Evolutionary conservation across 306 rosid species (phyloP), one percentile per base, ranked within the genome.

Genomic region (Prinsepia uniflora): DNA sequence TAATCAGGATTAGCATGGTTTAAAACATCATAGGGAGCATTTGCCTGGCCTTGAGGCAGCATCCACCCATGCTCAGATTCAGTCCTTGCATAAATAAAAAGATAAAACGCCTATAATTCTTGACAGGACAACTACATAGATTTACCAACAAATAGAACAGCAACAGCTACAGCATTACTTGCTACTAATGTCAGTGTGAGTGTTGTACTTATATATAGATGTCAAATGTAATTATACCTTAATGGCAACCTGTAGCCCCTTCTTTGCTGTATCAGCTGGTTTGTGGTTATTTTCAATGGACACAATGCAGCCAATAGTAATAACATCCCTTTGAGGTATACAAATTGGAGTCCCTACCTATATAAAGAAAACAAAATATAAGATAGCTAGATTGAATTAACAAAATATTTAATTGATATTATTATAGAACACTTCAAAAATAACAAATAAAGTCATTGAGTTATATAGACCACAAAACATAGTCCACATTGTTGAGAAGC

Each of bases 271-370:
- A 78, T 94, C 96, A 76, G 91, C 97, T 44, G 99, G 87, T 78
- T 87, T 91, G 68, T 91, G 88, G 80, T 94, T 94, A 74, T 89
- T 91, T 79, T 91, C 96, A 45, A 94, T 87, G 22, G 97, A 94
- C 22, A 92, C 90, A 69, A 94, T 82, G 63, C 89, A 87, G 14
- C 99, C 99, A 57, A 94, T 89, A 62, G 85, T 94, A 74, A 86
- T 91, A 84, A 83, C 91, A 24, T 91, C 96, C 81, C 84, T 84
- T 39, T 86, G 88, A 72, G 96, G 99, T 75, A 94, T 68, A 84
- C 99, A 94, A 67, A 94, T 78, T 66, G 97, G 99, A 75, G 96
- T 91, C 71, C 99, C 99, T 67, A 94, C 75, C 99, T 94, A 85
- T 67, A 84, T 5, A 60, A 20, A 74, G 65, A 65, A 74, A 36